phyloP scores from a whole-genome alignment of 2,329 filamentous ascomycete genomes.

The Hypoxylon sp. region DNA sequence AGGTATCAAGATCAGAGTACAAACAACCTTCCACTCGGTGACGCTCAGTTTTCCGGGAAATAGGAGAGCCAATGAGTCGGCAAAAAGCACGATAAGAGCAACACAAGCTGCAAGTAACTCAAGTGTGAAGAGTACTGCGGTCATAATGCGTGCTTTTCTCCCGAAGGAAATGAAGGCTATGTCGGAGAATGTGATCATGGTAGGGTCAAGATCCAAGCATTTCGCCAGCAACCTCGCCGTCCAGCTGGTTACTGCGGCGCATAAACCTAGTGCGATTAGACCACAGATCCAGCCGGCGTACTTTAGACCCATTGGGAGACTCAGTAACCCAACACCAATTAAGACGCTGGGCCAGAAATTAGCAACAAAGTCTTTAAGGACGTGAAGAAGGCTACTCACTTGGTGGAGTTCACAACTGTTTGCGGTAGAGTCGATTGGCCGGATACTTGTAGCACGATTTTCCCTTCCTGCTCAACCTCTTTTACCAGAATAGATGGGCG shows the following conservation, averaged over 20 bases:
- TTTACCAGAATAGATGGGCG: conserved; percentile 86
- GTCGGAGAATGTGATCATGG: conserved; percentile 93
- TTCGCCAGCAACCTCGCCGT: conserved; percentile 88
- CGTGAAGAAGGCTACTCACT: conserved; percentile 59
- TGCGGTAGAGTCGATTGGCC: conserved; percentile 96
- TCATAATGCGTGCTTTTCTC: conserved; percentile 82
- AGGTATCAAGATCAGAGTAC: conserved; percentile 82
- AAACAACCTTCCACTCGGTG: conserved; percentile 87
- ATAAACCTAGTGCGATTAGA: conserved; percentile 79
- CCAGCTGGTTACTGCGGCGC: conserved; percentile 84
- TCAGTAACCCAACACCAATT: conserved; percentile 90
- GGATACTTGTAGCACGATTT: conserved; percentile 85
- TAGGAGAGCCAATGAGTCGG: conserved; percentile 86
- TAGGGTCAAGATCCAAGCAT: conserved; percentile 88
- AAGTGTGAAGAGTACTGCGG: conserved; percentile 87
- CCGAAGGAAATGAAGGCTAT: conserved; percentile 93
- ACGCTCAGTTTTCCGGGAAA: conserved; percentile 78
- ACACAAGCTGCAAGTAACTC: conserved; percentile 92
- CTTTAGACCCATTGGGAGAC: conserved; percentile 87
- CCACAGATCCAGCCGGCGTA: conserved; percentile 93
- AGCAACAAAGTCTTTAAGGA: conserved; percentile 11
- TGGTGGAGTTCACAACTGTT: conserved; percentile 96
- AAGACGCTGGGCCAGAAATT: conserved; percentile 69
- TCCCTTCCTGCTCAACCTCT: conserved; percentile 89
- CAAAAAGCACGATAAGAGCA: conserved; percentile 74